Evolutionary conservation across 305 asterid genomes (phyloP), one percentile per base, ranked within the genome.

Genomic region (Plantago lanceolata): DNA sequence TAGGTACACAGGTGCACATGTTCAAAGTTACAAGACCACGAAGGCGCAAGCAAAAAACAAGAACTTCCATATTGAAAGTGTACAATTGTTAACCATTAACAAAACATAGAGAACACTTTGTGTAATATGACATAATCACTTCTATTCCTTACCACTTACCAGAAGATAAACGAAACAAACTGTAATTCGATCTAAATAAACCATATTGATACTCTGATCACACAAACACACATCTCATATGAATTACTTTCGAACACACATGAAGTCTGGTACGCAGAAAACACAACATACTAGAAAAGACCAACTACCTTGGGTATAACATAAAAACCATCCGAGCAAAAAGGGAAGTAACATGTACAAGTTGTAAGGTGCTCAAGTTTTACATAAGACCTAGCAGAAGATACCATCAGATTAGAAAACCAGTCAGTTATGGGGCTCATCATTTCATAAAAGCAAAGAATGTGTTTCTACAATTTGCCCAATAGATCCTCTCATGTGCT

Each of bases 331-430:
- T 11, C 49, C 3, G 43, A 14, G 5, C 40, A 6, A 21, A 68
- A 45, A 28, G 16, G 17, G 43, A 57, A 57, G 26, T 24, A 45
- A 49, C 18, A 8, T 19, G 45, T 54, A 37, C 54, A 56, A 19
- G 17, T 66, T 48, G 28, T 47, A 7, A 11, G 31, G 37, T 56
- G 43, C 61, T 47, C 37, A 56, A 61, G 60, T 28, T 47, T 26
- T 4, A 3, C 1, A n/a, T 35, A 47, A 3, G 9, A 57, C 52
- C 56, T 65, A 67, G 51, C 24, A 49, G n/a, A 21, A n/a, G 7
- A 9, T 31, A 50, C 33, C 0, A 20, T 51, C 4, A 3, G 3
- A 11, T 18, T 20, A 53, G 35, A 53, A 3, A 53, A 24, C 37
- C 8, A 53, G 33, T 5, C 8, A 33, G 11, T 33, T 33, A 1